Conservation (phyloP, 495 filamentous ascomycete species). For the Echria macrotheca region DNA sequence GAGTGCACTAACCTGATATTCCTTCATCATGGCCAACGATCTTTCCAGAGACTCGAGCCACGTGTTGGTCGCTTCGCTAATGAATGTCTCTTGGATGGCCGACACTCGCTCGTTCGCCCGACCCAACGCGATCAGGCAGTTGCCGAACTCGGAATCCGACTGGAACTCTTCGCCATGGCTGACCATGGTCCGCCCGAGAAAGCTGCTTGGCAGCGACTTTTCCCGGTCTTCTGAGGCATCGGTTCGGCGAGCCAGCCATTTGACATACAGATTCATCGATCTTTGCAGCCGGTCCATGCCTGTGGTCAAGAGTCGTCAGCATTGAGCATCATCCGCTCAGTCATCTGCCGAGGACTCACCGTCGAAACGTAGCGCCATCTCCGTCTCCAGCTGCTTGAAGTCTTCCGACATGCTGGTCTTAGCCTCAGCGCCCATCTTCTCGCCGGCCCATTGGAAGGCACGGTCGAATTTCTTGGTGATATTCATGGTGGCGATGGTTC, state of each 20-base stretch:
- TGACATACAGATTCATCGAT: conserved; percentile 84
- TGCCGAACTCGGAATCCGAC: conserved; percentile 84
- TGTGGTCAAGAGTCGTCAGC: conserved; percentile 28
- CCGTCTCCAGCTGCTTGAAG: conserved; percentile 86
- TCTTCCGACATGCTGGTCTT: conserved; percentile 87
- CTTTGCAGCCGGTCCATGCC: conserved; percentile 89
- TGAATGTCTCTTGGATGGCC: conserved; percentile 79
- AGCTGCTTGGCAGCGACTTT: conserved; percentile 73
- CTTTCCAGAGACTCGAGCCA: conserved; percentile 92
- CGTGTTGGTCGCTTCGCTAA: conserved; percentile 70
- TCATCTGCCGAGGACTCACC: conserved; percentile 48
- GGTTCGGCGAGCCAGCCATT: conserved; percentile 80
- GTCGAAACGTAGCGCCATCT: conserved; percentile 89
- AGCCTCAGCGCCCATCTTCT: conserved; percentile 91
- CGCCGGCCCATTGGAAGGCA: conserved; percentile 97
- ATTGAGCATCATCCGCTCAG: not conserved
- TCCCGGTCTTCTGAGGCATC: conserved; percentile 77
- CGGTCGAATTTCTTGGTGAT: conserved; percentile 95
- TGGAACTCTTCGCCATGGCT: conserved; percentile 93
- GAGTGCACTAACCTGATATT: conserved; percentile 68
- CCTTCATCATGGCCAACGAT: conserved; percentile 91
- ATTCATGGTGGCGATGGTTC: conserved; percentile 56
- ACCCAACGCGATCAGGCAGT: conserved; percentile 76
- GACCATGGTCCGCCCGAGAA: conserved; percentile 84
- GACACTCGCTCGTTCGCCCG: conserved; percentile 84